Percentiles rank a stretch among this genome's conserved stretches.
phyloP scores from a whole-genome alignment of 139 green algal genomes.

The Eudorina sp. region DNA sequence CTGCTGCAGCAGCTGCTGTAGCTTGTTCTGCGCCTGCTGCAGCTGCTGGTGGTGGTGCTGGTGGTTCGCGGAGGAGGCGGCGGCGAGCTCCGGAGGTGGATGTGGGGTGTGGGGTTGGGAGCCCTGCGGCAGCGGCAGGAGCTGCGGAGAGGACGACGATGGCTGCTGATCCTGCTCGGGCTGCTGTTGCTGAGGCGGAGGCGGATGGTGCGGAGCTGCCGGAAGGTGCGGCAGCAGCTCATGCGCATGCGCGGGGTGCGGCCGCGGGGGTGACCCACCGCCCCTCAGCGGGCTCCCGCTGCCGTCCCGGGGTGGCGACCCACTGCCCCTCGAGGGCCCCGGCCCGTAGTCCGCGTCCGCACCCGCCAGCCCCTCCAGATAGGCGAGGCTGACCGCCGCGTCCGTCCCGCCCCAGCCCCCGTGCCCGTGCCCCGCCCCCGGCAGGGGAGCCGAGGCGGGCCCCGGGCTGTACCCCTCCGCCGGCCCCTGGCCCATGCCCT shows the following conservation, averaged over 20 bases:
- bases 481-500: too few species aligned
- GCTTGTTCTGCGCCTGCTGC: not conserved
- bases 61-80: too few species aligned
- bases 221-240: slow-evolving; percentile 3
- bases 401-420: not conserved
- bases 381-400: not conserved
- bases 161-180: not conserved
- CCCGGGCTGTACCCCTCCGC: too few species aligned
- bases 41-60: not conserved
- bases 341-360: too few species aligned
- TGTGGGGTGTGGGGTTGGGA: too few species aligned
- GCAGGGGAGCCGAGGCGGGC: not conserved
- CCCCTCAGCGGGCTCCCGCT: too few species aligned
- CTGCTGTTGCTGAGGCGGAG: not conserved
- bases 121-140: too few species aligned
- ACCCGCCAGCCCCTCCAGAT: not conserved
- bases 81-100: too few species aligned
- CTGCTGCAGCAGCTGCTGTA: not conserved
- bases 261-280: not conserved
- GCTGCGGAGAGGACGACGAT: too few species aligned
- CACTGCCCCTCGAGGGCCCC: too few species aligned
- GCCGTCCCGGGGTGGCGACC: too few species aligned
- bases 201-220: not conserved
- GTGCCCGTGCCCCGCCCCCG: not conserved
- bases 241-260: too few species aligned